phyloP scores from a whole-genome alignment of 106 monocot species.

The Dioscorea alata region DNA sequence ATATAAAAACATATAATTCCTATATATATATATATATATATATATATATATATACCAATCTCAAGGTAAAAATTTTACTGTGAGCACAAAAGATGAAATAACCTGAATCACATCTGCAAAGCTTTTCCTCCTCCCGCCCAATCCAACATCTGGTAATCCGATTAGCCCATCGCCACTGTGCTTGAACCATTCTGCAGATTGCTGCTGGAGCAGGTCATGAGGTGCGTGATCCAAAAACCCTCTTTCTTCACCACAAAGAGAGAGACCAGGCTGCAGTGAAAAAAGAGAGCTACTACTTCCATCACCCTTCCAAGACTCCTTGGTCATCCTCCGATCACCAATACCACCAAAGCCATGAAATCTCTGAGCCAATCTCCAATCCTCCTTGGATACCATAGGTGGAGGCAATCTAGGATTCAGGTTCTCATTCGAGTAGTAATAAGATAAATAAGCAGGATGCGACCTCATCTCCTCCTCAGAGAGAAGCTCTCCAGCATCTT shows the following conservation, averaged over 20 bases:
- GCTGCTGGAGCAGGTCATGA: neutral
- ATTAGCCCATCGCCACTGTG: slow-evolving; percentile 32
- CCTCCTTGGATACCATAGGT: slow-evolving; percentile 46
- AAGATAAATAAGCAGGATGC: slow-evolving; percentile 52
- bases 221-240: neutral
- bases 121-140: slow-evolving; percentile 47
- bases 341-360: slow-evolving; percentile 23
- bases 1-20: too few species aligned
- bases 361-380: slow-evolving; percentile 45
- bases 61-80: neutral
- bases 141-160: slow-evolving; percentile 29
- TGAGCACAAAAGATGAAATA: neutral
- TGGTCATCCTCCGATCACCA: slow-evolving; percentile 27
- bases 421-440: slow-evolving; percentile 53
- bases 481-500: neutral
- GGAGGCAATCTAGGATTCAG: slow-evolving; percentile 55
- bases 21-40: too few species aligned
- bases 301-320: slow-evolving; percentile 13
- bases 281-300: slow-evolving; percentile 32
- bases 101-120: slow-evolving; percentile 68
- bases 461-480: slow-evolving; percentile 45
- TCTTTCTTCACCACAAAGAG: neutral
- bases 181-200: slow-evolving; percentile 26
- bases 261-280: slow-evolving; percentile 24
- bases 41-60: too few species aligned